Evolutionary conservation across 2,329 filamentous ascomycete genomes (phyloP).

Genomic region (Mollisia scopiformis): DNA sequence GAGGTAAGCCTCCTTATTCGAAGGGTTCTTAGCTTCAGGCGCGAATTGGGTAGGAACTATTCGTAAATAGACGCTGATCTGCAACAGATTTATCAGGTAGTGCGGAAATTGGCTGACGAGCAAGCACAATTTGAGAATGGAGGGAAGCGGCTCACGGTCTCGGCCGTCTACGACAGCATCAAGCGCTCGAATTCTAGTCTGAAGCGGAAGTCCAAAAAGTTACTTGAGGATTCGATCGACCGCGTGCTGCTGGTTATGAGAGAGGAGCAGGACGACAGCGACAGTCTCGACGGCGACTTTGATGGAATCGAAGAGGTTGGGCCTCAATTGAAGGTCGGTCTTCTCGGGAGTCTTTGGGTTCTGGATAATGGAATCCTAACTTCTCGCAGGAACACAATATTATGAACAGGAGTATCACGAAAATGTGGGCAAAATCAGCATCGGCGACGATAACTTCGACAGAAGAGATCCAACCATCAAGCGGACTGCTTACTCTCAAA

Average conservation of each 20-base stretch:
- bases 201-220: slow-evolving; percentile 78
- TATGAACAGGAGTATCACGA: slow-evolving; percentile 68
- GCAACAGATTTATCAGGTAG: slow-evolving; percentile 71
- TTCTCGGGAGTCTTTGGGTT: slow-evolving; percentile 4
- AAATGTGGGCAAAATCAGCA: slow-evolving; percentile 53
- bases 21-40: not conserved
- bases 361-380: slow-evolving; percentile 20
- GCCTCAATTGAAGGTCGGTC: slow-evolving; percentile 33
- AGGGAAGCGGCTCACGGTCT: slow-evolving; percentile 56
- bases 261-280: slow-evolving; percentile 47
- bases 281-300: slow-evolving; percentile 52
- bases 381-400: slow-evolving; percentile 55
- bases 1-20: slow-evolving; percentile 47
- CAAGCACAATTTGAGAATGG: slow-evolving; percentile 53
- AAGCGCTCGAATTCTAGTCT: slow-evolving; percentile 86
- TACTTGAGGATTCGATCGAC: slow-evolving; percentile 84
- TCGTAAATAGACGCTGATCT: slow-evolving; percentile 12
- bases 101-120: slow-evolving; percentile 75
- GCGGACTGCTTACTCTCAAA: slow-evolving; percentile 20
- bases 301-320: slow-evolving; percentile 46
- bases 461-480: slow-evolving; percentile 22
- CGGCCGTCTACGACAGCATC: slow-evolving; percentile 75
- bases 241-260: slow-evolving; percentile 76
- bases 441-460: slow-evolving; percentile 26
- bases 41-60: slow-evolving; percentile 10